Evolutionary conservation across 1,284 basidiomycete species (phyloP).

Genomic region (Ganoderma resinaceum): DNA sequence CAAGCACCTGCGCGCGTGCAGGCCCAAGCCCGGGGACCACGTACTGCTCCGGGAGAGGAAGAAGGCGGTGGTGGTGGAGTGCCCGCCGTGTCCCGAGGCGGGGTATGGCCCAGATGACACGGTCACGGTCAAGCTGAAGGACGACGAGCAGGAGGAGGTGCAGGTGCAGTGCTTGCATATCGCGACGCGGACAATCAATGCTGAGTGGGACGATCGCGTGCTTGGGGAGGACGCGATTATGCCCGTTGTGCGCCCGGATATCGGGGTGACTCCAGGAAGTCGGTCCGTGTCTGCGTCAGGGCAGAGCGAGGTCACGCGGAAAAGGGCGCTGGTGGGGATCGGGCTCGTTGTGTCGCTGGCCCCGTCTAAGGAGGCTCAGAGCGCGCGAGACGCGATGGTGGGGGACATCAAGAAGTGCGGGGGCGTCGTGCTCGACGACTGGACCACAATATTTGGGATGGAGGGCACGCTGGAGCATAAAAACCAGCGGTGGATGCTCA

Average conservation of each 20-base stretch:
- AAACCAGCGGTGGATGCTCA: constrained; percentile 60
- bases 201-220: constrained; percentile 60
- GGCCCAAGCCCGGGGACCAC: constrained; percentile 60
- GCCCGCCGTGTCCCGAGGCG: constrained; percentile 20
- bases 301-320: constrained; percentile 18
- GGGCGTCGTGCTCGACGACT: constrained; percentile 69
- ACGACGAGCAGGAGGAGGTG: constrained; percentile 43
- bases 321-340: constrained; percentile 48
- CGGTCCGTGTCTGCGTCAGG: not conserved
- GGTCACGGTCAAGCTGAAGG: constrained; percentile 47
- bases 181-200: constrained; percentile 53
- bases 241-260: constrained; percentile 45
- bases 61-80: constrained; percentile 33
- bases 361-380: constrained; percentile 33
- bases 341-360: constrained; percentile 47
- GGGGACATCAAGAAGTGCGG: constrained; percentile 59
- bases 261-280: constrained; percentile 55
- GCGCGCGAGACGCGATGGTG: constrained; percentile 50
- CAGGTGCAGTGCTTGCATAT: constrained; percentile 51
- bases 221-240: constrained; percentile 50
- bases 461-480: constrained; percentile 52
- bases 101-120: constrained; percentile 41
- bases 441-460: constrained; percentile 71
- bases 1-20: constrained; percentile 59
- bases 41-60: constrained; percentile 48